Base-by-base conservation (phyloP, 495 filamentous ascomycete genomes). In the Sporormia fimetaria region DNA sequence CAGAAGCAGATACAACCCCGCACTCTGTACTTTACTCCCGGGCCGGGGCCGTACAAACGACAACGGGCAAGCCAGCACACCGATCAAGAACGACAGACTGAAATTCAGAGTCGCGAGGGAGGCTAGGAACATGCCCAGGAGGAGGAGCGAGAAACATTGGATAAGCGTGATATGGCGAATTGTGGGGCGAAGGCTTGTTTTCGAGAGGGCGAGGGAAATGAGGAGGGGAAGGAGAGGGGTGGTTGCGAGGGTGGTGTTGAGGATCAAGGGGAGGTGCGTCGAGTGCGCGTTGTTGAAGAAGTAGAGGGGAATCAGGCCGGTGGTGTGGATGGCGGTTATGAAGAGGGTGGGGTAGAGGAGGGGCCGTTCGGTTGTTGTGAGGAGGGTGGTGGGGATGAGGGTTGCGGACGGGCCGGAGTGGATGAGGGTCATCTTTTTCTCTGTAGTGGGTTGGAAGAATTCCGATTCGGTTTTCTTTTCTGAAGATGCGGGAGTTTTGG, bases 21-120 rank as follows among this genome's bases (percentile, higher is more conserved):
- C 14, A 20, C 27, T 21, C 5, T 38, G 11, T 2, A 32, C 30
- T 11, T 23, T 37, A 10, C 39, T 33, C 21, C 38, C 41, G n/a
- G 22, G 23, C 15, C 12, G 18, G 6, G 8, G 17, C 15, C 64
- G 65, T 23, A 81, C 57, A 57, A 93, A 94, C 14, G 74, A 76
- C 6, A 95, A 67, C 2, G 87, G 88, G 8, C 73, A 57, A 25
- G 83, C 71, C 33, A 87, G 63, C 2, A 96, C 64, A 27, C 90
- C 90, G 49, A 95, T 65, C 33, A 94, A 66, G 62, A 95, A 78
- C 26, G 85, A 78, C 20, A 96, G 80, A 17, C 80, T 83, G 70
- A 98, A 98, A 64, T 98, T 98, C 34, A 98, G 77, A 2, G 92
- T 98, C 11, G 88, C 87, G 23, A 98, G 80, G 3, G 88, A 78